Evolutionary conservation across 139 green algal species (phyloP), one percentile per base, ranked within the genome.

Genomic region (Mesostigma viride): DNA sequence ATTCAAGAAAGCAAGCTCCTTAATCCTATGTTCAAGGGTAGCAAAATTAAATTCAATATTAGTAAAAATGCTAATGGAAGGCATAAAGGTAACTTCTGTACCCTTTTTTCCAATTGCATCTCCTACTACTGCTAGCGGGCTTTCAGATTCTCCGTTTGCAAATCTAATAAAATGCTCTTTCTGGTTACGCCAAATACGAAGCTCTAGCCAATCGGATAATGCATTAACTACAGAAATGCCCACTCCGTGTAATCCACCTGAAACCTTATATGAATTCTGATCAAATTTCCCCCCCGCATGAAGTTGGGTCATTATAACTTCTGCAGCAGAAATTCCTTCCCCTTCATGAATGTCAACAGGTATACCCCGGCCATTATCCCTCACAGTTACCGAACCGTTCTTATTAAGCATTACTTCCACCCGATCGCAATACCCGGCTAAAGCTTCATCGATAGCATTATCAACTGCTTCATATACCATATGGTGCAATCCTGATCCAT

Each of bases 261-360:
- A 89, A 5, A 95, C 84, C 26, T 48, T 70, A 78, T 93, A 92
- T 3, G 84, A 68, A 62, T 62, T 86, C 34, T 65, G 59, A 47
- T 86, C 77, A 75, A 97, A 97, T 77, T 97, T 96, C 71, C 90
- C 91, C 14, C 91, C 91, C 2, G 91, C 90, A 75, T 97, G 91
- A 64, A 96, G 84, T 46, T 32, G 31, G 31, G 74, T 76, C 3
- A 77, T 45, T 32, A 83, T 70, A n/a, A 82, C 89, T 56, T 91
- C 83, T 47, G 88, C 64, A 0, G 79, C 77, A 0, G 78, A 88
- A 75, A 87, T 87, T 40, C 86, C 86, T 0, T 88, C 95, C 20
- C 22, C 31, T 1, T 86, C 85, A 72, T 96, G 90, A 0, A 85
- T 46, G 68, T 87, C 85, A n/a, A 85, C 89, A 0, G 91, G 89